Evolutionary conservation across 768 basidiomycete genomes (phyloP), one percentile per base, ranked within the genome.

Genomic region (Lactifluus piperatus): DNA sequence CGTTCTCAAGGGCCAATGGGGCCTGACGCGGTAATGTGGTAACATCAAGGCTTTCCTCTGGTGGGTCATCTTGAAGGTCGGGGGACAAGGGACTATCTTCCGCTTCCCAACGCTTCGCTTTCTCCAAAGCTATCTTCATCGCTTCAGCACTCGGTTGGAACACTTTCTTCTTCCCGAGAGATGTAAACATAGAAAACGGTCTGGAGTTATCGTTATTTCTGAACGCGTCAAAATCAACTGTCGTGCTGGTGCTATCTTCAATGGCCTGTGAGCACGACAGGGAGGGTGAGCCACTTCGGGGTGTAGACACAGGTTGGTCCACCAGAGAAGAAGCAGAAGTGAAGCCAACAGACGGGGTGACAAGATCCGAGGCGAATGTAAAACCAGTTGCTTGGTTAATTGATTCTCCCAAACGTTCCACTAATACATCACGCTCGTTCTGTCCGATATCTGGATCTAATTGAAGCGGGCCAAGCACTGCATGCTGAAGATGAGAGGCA

Each of bases 81-180:
- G 9, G 13, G 8, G 13, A 5, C 5, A 54, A n/a, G n/a, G n/a
- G 10, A 20, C 10, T n/a, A 8, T 65, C 64, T 39, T 61, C 59
- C 18, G 39, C 52, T 48, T 44, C 62, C 64, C 62, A 61, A 18
- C 44, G 59, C 41, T 56, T 53, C 45, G 43, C 47, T 34, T 39
- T 46, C 51, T 55, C 57, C 22, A 29, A 16, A 29, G 63, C 59
- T 18, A 34, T 45, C 50, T 11, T 54, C 11, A 62, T 14, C 2
- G 63, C 64, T 13, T 43, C 24, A 22, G 47, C 54, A 24, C 64
- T 65, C 13, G 30, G 56, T 30, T 54, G 52, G 30, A 62, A 61
- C 11, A 41, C 4, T 22, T 26, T 56, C 46, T 59, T 56, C 30
- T 48, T 64, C 46, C 53, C 63, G 9, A 60, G 30, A 20, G 58